Base-by-base conservation (phyloP, 352 stramenopile genomes). In the Globisporangium rhizosaccharum region DNA sequence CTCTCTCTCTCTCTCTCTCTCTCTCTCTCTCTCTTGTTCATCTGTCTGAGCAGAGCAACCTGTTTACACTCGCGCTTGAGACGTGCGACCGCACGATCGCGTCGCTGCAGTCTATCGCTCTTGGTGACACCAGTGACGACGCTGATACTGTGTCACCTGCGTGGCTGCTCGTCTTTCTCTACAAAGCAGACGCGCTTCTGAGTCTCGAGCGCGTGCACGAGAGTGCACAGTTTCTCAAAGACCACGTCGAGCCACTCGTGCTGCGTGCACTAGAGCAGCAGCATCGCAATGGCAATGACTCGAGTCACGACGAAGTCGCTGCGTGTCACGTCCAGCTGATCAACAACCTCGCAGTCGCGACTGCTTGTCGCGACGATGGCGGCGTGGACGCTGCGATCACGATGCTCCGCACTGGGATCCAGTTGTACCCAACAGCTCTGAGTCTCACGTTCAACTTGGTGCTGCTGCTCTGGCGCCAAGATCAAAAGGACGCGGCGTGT, bases 131-230 rank as follows among this genome's bases (percentile, higher is more conserved):
- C 46, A 17, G 8, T 23, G 28, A 55, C 23, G 23, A 23, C 23
- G 23, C 23, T 51, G 20, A 18, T 17, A 18, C 39, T 2, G 15
- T 14, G 7, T 20, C 41, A 8, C 14, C 18, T 23, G 41, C 14
- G 54, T 47, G 51, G 50, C 26, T 73, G 6, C 44, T 79, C 12
- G 15, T 85, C 9, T 52, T 76, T 0, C 73, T 90, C 12, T 91
- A 90, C 67, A 87, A 81, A 63, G 78, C 82, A 2, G 85, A 95
- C 30, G 80, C 83, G 14, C 65, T 93, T 28, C 53, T 95, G 20
- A 89, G 82, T 56, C 68, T 93, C 45, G 83, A 92, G 57, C 72
- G 70, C n/a, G 71, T 92, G 2, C 61, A 75, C 33, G 80, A 88
- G 28, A 91, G 79, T 44, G 61, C 69, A 2, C 28, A 64, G 23